Base-by-base conservation (phyloP, 192 early-diverging fungal species). In the Diversispora eburnea region DNA sequence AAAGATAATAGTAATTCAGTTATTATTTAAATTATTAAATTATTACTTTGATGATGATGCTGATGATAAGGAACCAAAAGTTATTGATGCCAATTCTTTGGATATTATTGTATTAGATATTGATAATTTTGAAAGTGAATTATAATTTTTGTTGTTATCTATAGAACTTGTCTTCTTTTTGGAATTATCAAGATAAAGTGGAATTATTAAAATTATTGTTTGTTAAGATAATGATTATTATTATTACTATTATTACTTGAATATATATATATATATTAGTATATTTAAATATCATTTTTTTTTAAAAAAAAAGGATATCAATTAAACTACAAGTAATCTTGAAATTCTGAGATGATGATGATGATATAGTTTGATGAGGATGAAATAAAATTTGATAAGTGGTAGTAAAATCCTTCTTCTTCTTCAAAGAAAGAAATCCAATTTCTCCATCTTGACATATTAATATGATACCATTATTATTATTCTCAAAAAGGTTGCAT, bases 231-330 rank as follows among this genome's bases (percentile, higher is more conserved):
- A 33, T 33, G 25, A 2, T 33, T 33, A 33, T 33, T 33, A 33
- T 33, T 33, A 33, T 33, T 33, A 33, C 2, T 33, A 33, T 33
- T 33, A 33, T 33, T 33, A 33, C 2, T 33, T 33, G 25, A 33
- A 33, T 33, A 33, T 33, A 33, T 33, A 33, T 33, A 33, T 33
- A 33, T 33, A 2, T 33, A 33, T 33, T 33, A 33, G 2, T 33
- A 33, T 33, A 33, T 33, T 33, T 33, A 2, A 33, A 33, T 33
- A 33, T 33, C 25, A 33, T n/a, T 8, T 52, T 52, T 6, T 20
- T 57, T 12, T 39, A 56, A 10, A 33, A 6, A 41, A 42, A 56
- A 57, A 71, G 71, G 71, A 73, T 73, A 73, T 73, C 58, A 49
- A 48, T 73, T 22, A 73, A 62, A 13, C 22, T 42, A 61, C 71